phyloP scores from a whole-genome alignment of 768 basidiomycete species.

The Suillus variegatus region DNA sequence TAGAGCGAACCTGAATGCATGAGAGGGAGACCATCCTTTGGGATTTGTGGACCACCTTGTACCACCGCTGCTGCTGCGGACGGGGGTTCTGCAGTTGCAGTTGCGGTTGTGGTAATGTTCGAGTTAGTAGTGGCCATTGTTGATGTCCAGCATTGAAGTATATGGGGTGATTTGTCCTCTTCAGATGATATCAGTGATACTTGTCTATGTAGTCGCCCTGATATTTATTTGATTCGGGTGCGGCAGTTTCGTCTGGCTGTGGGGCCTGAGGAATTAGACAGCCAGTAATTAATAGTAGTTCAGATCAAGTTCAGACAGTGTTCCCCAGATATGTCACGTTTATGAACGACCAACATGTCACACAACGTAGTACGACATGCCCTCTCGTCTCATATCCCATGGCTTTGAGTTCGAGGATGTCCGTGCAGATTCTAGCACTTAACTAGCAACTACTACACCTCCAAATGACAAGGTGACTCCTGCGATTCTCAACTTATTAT shows the following conservation, averaged over 20 bases:
- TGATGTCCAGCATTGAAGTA: background rate
- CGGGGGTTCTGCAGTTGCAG: background rate
- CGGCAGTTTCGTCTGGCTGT: no score
- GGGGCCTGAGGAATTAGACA: no score
- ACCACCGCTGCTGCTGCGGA: slow-evolving; percentile 5
- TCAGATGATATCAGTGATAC: background rate
- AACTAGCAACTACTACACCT: no score
- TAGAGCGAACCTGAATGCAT: slow-evolving; percentile 38
- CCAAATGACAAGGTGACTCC: no score
- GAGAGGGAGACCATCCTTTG: slow-evolving; percentile 39
- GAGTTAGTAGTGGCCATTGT: slow-evolving; percentile 4
- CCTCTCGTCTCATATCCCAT: background rate
- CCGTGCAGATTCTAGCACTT: no score
- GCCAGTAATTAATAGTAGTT: no score
- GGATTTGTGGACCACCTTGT: slow-evolving; percentile 12
- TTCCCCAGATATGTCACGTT: no score
- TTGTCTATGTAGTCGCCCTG: no score
- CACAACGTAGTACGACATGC: background rate
- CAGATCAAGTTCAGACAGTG: no score
- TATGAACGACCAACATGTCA: background rate
- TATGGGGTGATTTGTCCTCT: background rate
- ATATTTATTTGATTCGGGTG: no score
- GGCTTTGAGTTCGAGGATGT: background rate
- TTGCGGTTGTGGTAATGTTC: background rate
- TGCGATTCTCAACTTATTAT: no score